Conservation (phyloP, 139 green algal species). For the Eudorina sp. region DNA sequence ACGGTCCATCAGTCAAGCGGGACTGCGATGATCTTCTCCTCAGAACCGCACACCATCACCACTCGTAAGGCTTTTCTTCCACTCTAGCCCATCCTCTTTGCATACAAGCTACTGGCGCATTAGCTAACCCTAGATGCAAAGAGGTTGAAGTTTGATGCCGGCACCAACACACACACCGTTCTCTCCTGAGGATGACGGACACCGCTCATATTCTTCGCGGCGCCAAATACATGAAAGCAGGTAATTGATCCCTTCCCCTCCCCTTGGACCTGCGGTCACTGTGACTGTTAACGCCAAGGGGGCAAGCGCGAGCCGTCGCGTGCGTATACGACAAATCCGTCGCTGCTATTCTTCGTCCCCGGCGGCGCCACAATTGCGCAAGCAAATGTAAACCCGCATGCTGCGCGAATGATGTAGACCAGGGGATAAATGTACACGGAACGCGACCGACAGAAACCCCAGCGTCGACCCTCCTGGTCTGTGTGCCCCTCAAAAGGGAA, state of each 20-base stretch:
- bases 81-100: neutral
- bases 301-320: neutral
- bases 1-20: neutral
- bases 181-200: neutral
- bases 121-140: conserved; percentile 28
- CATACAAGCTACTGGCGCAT: conserved; percentile 22
- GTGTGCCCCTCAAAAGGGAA: neutral
- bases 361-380: neutral
- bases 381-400: neutral
- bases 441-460: conserved; percentile 6
- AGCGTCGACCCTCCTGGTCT: neutral
- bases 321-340: neutral
- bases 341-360: neutral
- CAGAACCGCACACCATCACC: neutral
- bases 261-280: neutral
- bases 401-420: neutral
- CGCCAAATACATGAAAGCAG: neutral
- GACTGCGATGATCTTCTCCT: neutral
- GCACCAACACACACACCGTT: neutral
- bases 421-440: conserved; percentile 37
- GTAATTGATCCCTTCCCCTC: neutral
- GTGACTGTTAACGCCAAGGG: neutral
- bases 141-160: neutral
- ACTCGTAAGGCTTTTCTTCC: neutral
- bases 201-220: neutral